Evolutionary conservation across 768 basidiomycete species (phyloP).

Genomic region (Psilocybe sp.): DNA sequence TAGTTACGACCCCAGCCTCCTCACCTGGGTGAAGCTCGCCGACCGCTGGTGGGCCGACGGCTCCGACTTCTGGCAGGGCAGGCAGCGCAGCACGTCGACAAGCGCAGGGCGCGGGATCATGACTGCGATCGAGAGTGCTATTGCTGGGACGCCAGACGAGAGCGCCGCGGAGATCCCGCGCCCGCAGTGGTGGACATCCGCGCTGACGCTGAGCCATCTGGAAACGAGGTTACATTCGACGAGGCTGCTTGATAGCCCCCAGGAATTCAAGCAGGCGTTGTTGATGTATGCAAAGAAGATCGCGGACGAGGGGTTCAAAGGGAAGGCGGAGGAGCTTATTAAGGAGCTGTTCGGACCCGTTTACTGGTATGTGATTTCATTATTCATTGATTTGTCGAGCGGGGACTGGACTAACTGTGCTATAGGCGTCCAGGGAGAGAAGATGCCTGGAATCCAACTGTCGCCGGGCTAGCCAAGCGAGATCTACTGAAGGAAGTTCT

Average conservation of each 20-base stretch:
- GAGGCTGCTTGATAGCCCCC: slow-evolving; percentile 71
- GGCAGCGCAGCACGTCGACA: slow-evolving; percentile 47
- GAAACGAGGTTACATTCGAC: slow-evolving; percentile 81
- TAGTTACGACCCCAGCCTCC: slow-evolving; percentile 70
- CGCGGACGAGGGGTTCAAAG: slow-evolving; percentile 85
- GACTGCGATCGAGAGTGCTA: slow-evolving; percentile 46
- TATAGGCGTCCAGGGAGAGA: slow-evolving; percentile 70
- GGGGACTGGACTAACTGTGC: slow-evolving; percentile 7
- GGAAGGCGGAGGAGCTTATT: slow-evolving; percentile 88
- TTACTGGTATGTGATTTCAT: slow-evolving; percentile 64
- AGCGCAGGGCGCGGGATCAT: slow-evolving; percentile 50
- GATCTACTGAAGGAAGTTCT: slow-evolving; percentile 83
- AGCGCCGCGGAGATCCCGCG: slow-evolving; percentile 41
- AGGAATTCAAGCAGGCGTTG: slow-evolving; percentile 80
- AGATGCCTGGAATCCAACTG: slow-evolving; percentile 61
- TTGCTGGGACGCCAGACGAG: slow-evolving; percentile 34
- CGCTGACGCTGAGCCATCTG: slow-evolving; percentile 84
- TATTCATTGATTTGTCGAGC: background rate
- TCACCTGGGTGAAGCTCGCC: slow-evolving; percentile 71
- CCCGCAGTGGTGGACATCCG: slow-evolving; percentile 79
- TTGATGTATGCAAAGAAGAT: slow-evolving; percentile 78
- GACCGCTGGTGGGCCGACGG: slow-evolving; percentile 85
- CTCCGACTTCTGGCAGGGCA: slow-evolving; percentile 79
- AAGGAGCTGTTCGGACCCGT: slow-evolving; percentile 88
- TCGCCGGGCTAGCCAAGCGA: slow-evolving; percentile 74